Conservation (phyloP, 768 basidiomycete species). For the Boletellus ananas region DNA sequence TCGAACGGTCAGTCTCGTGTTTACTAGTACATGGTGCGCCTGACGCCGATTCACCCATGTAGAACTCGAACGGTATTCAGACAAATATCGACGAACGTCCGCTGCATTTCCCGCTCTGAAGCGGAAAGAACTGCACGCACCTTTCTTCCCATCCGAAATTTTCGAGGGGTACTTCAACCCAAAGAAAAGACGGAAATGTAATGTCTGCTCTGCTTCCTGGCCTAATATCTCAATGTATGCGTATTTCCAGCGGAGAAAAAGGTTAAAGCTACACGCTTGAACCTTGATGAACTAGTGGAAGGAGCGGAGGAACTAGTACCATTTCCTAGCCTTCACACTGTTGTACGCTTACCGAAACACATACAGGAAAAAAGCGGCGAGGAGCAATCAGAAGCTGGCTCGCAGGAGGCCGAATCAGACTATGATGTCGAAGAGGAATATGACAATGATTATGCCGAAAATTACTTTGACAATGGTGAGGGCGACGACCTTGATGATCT, state of each 20-base stretch:
- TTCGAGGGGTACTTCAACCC: conserved; percentile 81
- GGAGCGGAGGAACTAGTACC: conserved; percentile 57
- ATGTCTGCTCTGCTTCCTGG: neutral
- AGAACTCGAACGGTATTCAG: conserved; percentile 81
- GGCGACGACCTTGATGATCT: conserved; percentile 76
- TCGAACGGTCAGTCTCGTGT: conserved; percentile 44
- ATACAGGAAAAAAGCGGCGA: conserved; percentile 65
- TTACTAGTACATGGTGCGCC: neutral
- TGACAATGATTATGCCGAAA: conserved; percentile 87
- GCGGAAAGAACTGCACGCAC: conserved; percentile 63
- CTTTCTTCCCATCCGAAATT: conserved; percentile 75
- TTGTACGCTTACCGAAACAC: neutral
- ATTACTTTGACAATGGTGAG: conserved; percentile 90
- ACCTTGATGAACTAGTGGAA: conserved; percentile 66
- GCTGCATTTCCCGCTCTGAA: conserved; percentile 63
- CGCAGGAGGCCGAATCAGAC: conserved; percentile 63
- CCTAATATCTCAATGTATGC: neutral
- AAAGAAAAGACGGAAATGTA: conserved; percentile 56
- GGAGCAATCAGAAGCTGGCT: conserved; percentile 64
- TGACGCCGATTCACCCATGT: conserved; percentile 4
- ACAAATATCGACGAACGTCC: conserved; percentile 70
- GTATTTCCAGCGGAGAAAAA: conserved; percentile 29
- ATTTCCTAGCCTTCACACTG: neutral
- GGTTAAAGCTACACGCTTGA: conserved; percentile 41
- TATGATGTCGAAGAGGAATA: conserved; percentile 90